phyloP scores from a whole-genome alignment of 345 rosid species.

The Camelina sativa region DNA sequence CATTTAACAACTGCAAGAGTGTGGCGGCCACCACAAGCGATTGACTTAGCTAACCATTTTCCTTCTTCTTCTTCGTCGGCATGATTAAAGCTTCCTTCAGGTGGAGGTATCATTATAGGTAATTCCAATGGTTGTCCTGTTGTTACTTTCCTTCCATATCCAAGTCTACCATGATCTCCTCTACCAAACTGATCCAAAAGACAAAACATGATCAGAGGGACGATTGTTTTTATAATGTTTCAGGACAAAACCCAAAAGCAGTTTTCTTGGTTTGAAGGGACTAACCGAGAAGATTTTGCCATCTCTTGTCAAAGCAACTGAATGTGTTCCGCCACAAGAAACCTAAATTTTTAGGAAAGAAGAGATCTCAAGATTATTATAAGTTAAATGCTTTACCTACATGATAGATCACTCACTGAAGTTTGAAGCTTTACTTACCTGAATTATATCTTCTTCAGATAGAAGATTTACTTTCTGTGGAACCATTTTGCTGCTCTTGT shows the following conservation, averaged over 20 bases:
- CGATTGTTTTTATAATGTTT: not conserved
- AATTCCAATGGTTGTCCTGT: slow-evolving; percentile 95
- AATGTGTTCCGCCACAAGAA: slow-evolving; percentile 98
- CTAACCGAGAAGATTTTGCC: slow-evolving; percentile 94
- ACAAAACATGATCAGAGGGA: slow-evolving; percentile 7
- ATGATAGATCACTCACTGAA: slow-evolving; percentile 41
- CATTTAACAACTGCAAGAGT: slow-evolving; percentile 83
- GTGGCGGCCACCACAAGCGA: slow-evolving; percentile 95
- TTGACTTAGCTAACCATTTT: slow-evolving; percentile 72
- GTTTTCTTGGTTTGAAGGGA: slow-evolving; percentile 17
- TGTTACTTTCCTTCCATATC: slow-evolving; percentile 85
- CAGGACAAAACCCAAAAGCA: not conserved
- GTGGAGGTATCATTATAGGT: slow-evolving; percentile 67
- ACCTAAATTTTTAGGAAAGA: slow-evolving; percentile 51
- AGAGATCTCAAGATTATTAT: slow-evolving; percentile 19
- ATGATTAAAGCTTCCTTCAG: slow-evolving; percentile 41
- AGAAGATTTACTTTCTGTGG: slow-evolving; percentile 90
- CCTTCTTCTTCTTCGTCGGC: slow-evolving; percentile 59
- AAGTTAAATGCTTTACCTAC: slow-evolving; percentile 49
- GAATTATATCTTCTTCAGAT: slow-evolving; percentile 79
- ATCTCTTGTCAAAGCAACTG: slow-evolving; percentile 89
- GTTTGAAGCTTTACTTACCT: slow-evolving; percentile 48
- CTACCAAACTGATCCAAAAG: slow-evolving; percentile 75
- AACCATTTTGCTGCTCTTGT: slow-evolving; percentile 97
- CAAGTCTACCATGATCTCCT: slow-evolving; percentile 97